Conservation (phyloP, 2,329 filamentous ascomycete genomes). For the Ceratocystis diversiconidia region DNA sequence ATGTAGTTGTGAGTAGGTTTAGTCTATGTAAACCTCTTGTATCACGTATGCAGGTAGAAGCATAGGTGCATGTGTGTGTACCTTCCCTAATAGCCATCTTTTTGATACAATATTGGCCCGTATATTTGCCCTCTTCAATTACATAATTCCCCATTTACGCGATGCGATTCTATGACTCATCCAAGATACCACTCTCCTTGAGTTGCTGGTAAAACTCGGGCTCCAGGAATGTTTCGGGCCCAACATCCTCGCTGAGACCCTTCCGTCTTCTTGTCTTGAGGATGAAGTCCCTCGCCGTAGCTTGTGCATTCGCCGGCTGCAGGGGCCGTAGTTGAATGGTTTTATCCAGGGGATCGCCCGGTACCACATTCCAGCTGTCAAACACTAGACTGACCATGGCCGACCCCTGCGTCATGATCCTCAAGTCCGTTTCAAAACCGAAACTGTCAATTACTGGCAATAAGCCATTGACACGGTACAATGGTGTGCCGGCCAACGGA, state of each 20-base stretch:
- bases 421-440: constrained; percentile 91
- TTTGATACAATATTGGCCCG: background rate
- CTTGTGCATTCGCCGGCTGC: constrained; percentile 76
- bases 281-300: constrained; percentile 87
- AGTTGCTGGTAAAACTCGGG: constrained; percentile 80
- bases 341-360: constrained; percentile 84
- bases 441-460: constrained; percentile 96
- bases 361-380: constrained; percentile 90
- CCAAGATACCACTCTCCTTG: constrained; percentile 77
- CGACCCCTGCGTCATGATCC: constrained; percentile 89
- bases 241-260: constrained; percentile 88
- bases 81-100: background rate
- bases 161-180: constrained; percentile 29
- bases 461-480: constrained; percentile 81
- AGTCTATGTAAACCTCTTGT: no score
- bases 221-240: constrained; percentile 90
- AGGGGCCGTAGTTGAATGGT: constrained; percentile 69
- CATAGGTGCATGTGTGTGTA: background rate
- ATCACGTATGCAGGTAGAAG: background rate
- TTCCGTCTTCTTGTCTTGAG: constrained; percentile 89
- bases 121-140: background rate
- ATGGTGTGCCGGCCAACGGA: constrained; percentile 81
- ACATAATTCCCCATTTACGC: background rate
- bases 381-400: constrained; percentile 86
- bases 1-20: background rate